Conservation (phyloP, 2,329 filamentous ascomycete genomes). For the Epichloe brachyelytri region DNA sequence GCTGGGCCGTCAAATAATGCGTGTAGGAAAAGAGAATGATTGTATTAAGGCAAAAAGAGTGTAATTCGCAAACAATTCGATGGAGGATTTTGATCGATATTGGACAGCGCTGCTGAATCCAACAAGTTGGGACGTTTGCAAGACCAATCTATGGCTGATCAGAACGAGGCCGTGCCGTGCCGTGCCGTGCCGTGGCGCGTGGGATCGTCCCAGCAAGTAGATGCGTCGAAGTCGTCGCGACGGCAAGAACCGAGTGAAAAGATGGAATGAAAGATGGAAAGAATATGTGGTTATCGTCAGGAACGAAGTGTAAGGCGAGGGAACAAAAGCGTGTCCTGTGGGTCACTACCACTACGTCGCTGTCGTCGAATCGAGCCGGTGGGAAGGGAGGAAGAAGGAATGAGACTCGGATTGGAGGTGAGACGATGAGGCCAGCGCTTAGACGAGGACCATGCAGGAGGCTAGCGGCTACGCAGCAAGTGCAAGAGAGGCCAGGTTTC, state of each 20-base stretch:
- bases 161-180: slow-evolving; percentile 1
- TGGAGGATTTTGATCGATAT: slow-evolving; percentile 6
- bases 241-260: slow-evolving; percentile 1
- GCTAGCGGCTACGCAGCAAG: slow-evolving; percentile 4
- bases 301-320: slow-evolving; percentile 5
- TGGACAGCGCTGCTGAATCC: slow-evolving; percentile 44
- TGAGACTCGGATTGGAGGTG: slow-evolving; percentile 10
- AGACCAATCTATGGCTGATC: slow-evolving; percentile 10
- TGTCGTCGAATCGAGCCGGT: slow-evolving; percentile 8
- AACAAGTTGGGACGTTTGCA: slow-evolving; percentile 12
- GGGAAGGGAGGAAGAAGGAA: slow-evolving; percentile 14
- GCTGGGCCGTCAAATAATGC: not conserved
- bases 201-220: slow-evolving; percentile 4
- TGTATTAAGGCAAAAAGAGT: not conserved
- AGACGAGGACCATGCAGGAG: slow-evolving; percentile 9
- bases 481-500: slow-evolving; percentile 1
- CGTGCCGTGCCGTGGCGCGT: slow-evolving; percentile 2
- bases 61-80: slow-evolving; percentile 8
- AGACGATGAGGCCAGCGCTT: slow-evolving; percentile 11
- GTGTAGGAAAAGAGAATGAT: not conserved
- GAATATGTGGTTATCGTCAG: slow-evolving; percentile 7
- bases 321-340: slow-evolving; percentile 6
- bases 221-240: slow-evolving; percentile 1
- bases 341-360: slow-evolving; percentile 4
- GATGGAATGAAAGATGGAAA: not conserved